Evolutionary conservation across 1,284 basidiomycete species (phyloP).

Genomic region (Cutaneotrichosporon cutaneum): DNA sequence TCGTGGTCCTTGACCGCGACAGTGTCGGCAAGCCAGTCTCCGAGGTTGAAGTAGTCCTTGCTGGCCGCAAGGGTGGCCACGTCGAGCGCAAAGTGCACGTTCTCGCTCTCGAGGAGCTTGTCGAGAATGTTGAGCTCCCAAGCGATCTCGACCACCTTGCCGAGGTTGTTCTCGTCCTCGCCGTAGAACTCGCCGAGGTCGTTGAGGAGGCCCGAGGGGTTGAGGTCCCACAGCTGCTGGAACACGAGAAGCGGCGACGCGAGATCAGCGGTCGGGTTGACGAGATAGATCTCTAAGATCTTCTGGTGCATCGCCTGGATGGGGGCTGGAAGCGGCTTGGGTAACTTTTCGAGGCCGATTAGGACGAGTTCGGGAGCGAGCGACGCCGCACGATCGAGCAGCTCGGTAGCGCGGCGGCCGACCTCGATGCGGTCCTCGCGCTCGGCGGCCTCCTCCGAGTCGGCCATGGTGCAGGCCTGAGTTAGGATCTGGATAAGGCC

Average conservation of each 20-base stretch:
- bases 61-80: constrained; percentile 90
- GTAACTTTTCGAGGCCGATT: constrained; percentile 86
- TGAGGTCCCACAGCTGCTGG: constrained; percentile 90
- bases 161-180: constrained; percentile 89
- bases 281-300: constrained; percentile 83
- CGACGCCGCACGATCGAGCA: constrained; percentile 80
- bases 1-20: constrained; percentile 75
- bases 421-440: constrained; percentile 71
- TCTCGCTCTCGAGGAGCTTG: constrained; percentile 78
- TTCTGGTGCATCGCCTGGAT: constrained; percentile 82
- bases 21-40: constrained; percentile 91
- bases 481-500: constrained; percentile 89
- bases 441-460: constrained; percentile 48
- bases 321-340: constrained; percentile 82
- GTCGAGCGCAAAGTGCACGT: constrained; percentile 85
- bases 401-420: constrained; percentile 72
- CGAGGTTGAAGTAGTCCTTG: constrained; percentile 89
- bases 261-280: constrained; percentile 62
- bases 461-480: constrained; percentile 38
- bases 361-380: constrained; percentile 89
- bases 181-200: constrained; percentile 89
- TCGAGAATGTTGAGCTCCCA: constrained; percentile 92
- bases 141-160: constrained; percentile 89
- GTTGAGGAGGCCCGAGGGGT: constrained; percentile 77
- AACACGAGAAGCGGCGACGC: constrained; percentile 95